Evolutionary conservation across 805 yeast species (phyloP).

Genomic region (Ogataea saltuana): DNA sequence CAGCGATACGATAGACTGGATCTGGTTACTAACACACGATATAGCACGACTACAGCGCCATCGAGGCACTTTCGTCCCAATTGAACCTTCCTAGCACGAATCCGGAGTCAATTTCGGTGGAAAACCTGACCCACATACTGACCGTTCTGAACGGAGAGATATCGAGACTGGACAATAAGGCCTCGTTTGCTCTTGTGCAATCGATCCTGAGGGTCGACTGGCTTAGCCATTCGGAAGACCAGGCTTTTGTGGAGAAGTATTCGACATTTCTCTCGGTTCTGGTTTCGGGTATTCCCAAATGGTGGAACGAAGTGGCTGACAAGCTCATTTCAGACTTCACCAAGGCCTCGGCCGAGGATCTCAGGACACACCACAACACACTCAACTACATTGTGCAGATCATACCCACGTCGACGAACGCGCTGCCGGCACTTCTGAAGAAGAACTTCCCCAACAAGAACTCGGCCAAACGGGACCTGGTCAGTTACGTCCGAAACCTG

Average conservation of each 20-base stretch:
- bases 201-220: constrained; percentile 67
- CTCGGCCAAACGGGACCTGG: constrained; percentile 51
- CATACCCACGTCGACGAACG: constrained; percentile 78
- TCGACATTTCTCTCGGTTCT: constrained; percentile 73
- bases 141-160: constrained; percentile 62
- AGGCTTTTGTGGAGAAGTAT: constrained; percentile 51
- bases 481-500: constrained; percentile 67
- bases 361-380: constrained; percentile 60
- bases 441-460: constrained; percentile 79
- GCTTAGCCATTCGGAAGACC: constrained; percentile 46
- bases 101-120: constrained; percentile 53
- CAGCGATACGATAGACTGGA: constrained; percentile 3
- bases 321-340: constrained; percentile 66
- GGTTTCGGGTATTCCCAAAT: constrained; percentile 83
- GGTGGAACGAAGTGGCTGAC: constrained; percentile 82
- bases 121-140: constrained; percentile 57
- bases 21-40: constrained; percentile 26
- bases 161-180: constrained; percentile 61
- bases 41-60: constrained; percentile 50
- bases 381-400: constrained; percentile 63
- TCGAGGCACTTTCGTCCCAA: constrained; percentile 62
- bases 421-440: constrained; percentile 58
- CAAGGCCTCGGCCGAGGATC: constrained; percentile 14
- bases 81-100: constrained; percentile 52
- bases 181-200: constrained; percentile 53